Evolutionary conservation across 106 monocot genomes (phyloP).

Genomic region (Dendrobium huoshanense): DNA sequence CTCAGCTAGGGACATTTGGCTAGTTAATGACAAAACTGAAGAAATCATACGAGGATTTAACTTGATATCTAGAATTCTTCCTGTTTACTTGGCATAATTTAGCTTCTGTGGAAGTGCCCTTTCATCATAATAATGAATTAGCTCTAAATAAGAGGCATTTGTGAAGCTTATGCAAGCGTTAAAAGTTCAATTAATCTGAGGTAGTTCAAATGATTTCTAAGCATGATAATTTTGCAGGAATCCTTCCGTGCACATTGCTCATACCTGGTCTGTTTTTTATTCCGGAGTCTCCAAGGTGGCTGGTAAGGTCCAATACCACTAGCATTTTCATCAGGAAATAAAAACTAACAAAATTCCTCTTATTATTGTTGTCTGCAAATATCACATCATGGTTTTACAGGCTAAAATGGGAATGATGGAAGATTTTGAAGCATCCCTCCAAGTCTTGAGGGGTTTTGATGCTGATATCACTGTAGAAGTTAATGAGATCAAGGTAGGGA

Average conservation of each 20-base stretch:
- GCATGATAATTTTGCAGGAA: constrained; percentile 36
- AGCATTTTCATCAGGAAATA: background rate
- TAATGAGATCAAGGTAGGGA: constrained; percentile 77
- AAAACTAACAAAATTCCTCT: background rate
- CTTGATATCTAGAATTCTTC: background rate
- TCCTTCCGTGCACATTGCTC: constrained; percentile 74
- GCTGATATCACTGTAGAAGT: constrained; percentile 75
- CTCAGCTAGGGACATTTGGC: no score
- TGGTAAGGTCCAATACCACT: constrained; percentile 37
- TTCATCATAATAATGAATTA: background rate
- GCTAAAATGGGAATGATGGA: constrained; percentile 96
- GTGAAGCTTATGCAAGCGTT: background rate
- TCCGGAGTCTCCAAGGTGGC: constrained; percentile 95
- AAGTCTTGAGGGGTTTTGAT: constrained; percentile 92
- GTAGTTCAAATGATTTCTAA: background rate
- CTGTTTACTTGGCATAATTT: background rate
- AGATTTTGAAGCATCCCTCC: constrained; percentile 82
- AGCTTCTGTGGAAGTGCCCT: background rate
- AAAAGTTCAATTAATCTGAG: background rate
- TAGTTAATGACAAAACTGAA: background rate
- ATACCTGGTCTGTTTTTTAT: constrained; percentile 94
- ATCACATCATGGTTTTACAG: constrained; percentile 18
- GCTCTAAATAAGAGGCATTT: background rate
- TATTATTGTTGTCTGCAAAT: background rate
- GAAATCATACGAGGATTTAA: background rate